Conservation (phyloP, 2,329 filamentous ascomycete genomes). For the Fusarium sp. region DNA sequence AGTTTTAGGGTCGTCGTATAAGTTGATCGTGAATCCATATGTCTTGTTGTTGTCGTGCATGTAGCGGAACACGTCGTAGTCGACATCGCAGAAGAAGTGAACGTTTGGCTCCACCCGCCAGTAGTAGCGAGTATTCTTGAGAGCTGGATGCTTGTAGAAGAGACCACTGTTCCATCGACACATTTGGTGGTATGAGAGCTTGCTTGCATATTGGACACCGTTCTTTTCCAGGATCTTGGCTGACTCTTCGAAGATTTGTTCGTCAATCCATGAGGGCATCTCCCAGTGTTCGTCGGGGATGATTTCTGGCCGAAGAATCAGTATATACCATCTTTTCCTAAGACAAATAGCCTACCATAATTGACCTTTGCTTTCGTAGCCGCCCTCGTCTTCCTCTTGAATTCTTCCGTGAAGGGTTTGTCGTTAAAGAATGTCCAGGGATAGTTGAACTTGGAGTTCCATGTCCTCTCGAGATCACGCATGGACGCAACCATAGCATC, state of each 20-base stretch:
- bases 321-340: background rate
- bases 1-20: slow-evolving; percentile 91
- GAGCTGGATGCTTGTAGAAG: slow-evolving; percentile 95
- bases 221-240: slow-evolving; percentile 84
- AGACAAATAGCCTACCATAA: slow-evolving; percentile 73
- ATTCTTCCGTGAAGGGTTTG: slow-evolving; percentile 90
- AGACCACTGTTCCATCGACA: slow-evolving; percentile 98
- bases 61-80: slow-evolving; percentile 98
- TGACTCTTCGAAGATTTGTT: slow-evolving; percentile 86
- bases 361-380: slow-evolving; percentile 88
- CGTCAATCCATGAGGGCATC: slow-evolving; percentile 90
- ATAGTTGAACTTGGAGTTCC: slow-evolving; percentile 99
- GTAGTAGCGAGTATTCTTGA: slow-evolving; percentile 88
- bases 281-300: slow-evolving; percentile 98
- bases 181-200: slow-evolving; percentile 97
- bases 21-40: slow-evolving; percentile 97
- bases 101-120: slow-evolving; percentile 99
- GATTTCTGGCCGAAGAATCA: slow-evolving; percentile 67
- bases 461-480: slow-evolving; percentile 90
- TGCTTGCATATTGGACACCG: slow-evolving; percentile 89
- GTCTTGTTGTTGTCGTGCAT: slow-evolving; percentile 99
- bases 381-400: slow-evolving; percentile 83
- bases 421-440: slow-evolving; percentile 99
- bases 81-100: slow-evolving; percentile 98
- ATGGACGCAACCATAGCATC: slow-evolving; percentile 88